Evolutionary conservation across 306 rosid genomes (phyloP).

Genomic region (Cucurbita argyrosperma): DNA sequence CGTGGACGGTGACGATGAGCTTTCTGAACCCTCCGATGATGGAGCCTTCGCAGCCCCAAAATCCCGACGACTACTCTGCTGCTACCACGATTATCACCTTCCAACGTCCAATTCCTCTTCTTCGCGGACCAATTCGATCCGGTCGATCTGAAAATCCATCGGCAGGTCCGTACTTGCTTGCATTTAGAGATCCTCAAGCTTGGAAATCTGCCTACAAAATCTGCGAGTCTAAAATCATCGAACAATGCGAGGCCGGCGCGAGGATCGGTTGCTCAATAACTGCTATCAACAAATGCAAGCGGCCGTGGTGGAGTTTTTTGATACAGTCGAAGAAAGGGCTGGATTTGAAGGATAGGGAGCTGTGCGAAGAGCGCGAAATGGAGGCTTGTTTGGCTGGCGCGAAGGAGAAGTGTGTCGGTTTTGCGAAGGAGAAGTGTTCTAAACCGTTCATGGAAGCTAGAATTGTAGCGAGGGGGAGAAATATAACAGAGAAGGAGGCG

Average conservation of each 20-base stretch:
- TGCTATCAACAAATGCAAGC: conserved; percentile 38
- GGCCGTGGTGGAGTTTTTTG: conserved; percentile 67
- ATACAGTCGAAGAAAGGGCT: conserved; percentile 19
- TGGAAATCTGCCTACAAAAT: conserved; percentile 46
- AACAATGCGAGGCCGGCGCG: conserved; percentile 64
- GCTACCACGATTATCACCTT: conserved; percentile 37
- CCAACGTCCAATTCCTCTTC: conserved; percentile 42
- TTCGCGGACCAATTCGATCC: conserved; percentile 49
- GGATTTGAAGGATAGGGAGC: conserved; percentile 46
- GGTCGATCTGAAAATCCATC: conserved; percentile 21
- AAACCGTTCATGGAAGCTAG: conserved; percentile 52
- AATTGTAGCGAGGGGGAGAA: conserved; percentile 21
- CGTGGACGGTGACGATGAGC: not conserved
- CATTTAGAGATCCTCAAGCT: conserved; percentile 46
- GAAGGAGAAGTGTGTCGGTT: conserved; percentile 36
- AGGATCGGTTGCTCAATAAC: conserved; percentile 43
- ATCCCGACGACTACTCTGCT: conserved; percentile 34
- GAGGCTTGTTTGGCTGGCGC: conserved; percentile 23
- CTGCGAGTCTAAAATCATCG: conserved; percentile 38
- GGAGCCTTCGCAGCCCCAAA: conserved; percentile 14
- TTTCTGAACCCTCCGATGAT: not conserved
- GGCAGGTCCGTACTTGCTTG: conserved; percentile 41
- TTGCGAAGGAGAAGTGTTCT: conserved; percentile 48
- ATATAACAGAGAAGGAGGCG: conserved; percentile 20
- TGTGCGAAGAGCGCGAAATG: conserved; percentile 49